phyloP scores from a whole-genome alignment of 2,329 filamentous ascomycete genomes.

The Nigrospora oryzae region DNA sequence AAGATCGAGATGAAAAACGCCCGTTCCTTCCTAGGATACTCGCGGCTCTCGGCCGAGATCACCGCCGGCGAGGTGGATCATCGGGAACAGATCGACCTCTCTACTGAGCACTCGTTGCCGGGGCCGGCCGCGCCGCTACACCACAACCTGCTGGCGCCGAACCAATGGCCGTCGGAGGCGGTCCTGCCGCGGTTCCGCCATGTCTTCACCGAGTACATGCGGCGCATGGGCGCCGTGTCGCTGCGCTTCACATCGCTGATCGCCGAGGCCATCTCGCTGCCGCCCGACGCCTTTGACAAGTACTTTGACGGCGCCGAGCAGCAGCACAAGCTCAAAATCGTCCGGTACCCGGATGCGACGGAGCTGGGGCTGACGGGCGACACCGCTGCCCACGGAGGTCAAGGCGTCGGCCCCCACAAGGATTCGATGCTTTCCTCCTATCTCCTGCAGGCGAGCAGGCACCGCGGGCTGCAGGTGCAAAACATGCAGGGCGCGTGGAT shows the following conservation, averaged over 20 bases:
- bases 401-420: slow-evolving; percentile 72
- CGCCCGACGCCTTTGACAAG: slow-evolving; percentile 59
- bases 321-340: slow-evolving; percentile 85
- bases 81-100: slow-evolving; percentile 80
- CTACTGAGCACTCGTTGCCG: slow-evolving; percentile 66
- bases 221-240: slow-evolving; percentile 63
- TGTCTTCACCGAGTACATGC: slow-evolving; percentile 68
- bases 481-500: slow-evolving; percentile 74
- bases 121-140: slow-evolving; percentile 56
- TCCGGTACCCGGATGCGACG: slow-evolving; percentile 72
- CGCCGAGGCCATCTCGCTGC: slow-evolving; percentile 73
- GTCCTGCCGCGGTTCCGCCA: slow-evolving; percentile 59
- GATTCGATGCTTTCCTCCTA: slow-evolving; percentile 79
- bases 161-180: slow-evolving; percentile 65
- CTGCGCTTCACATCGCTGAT: slow-evolving; percentile 71
- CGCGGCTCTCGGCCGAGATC: slow-evolving; percentile 55
- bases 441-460: slow-evolving; percentile 69
- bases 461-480: slow-evolving; percentile 74
- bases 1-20: slow-evolving; percentile 68
- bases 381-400: slow-evolving; percentile 30
- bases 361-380: slow-evolving; percentile 39
- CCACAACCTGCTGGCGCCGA: slow-evolving; percentile 67
- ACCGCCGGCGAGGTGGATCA: slow-evolving; percentile 72
- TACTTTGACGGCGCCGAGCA: slow-evolving; percentile 65
- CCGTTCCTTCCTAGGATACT: slow-evolving; percentile 64